phyloP scores from a whole-genome alignment of 2,329 filamentous ascomycete species.

The Fusarium armeniacum region DNA sequence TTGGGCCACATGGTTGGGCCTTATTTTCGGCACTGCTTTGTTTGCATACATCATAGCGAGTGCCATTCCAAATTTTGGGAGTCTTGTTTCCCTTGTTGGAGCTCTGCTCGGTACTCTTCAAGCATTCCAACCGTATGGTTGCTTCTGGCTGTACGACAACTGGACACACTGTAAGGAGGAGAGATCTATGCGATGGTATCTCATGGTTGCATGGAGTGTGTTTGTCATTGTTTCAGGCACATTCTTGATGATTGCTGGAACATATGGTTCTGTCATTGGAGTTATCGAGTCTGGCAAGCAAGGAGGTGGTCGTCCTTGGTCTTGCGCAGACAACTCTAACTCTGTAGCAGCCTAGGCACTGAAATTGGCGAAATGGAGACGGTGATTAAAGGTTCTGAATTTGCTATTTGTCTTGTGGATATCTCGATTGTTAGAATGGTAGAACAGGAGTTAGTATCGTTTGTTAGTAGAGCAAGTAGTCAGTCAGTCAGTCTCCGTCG shows the following conservation, averaged over 20 bases:
- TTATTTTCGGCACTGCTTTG: constrained; percentile 42
- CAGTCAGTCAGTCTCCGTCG: background rate
- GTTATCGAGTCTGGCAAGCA: constrained; percentile 53
- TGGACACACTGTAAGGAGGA: constrained; percentile 29
- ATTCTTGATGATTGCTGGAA: constrained; percentile 61
- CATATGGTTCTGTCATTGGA: constrained; percentile 59
- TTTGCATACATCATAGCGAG: constrained; percentile 49
- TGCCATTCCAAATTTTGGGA: constrained; percentile 43
- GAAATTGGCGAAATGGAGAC: background rate
- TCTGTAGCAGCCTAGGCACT: constrained; percentile 22
- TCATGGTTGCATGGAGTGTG: constrained; percentile 23
- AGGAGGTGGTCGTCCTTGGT: constrained; percentile 57
- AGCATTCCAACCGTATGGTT: constrained; percentile 48
- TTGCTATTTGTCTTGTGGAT: background rate
- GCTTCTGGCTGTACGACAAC: constrained; percentile 51
- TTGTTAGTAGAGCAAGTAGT: no score
- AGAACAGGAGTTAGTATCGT: background rate
- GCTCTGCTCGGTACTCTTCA: constrained; percentile 49
- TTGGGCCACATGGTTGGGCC: constrained; percentile 52
- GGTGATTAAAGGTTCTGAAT: background rate
- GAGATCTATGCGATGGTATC: constrained; percentile 5
- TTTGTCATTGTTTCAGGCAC: constrained; percentile 36
- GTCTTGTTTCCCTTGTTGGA: constrained; percentile 49
- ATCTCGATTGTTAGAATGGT: background rate
- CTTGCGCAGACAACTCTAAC: constrained; percentile 60